Conservation (phyloP, 768 basidiomycete species). For the Mycena belliarum region DNA sequence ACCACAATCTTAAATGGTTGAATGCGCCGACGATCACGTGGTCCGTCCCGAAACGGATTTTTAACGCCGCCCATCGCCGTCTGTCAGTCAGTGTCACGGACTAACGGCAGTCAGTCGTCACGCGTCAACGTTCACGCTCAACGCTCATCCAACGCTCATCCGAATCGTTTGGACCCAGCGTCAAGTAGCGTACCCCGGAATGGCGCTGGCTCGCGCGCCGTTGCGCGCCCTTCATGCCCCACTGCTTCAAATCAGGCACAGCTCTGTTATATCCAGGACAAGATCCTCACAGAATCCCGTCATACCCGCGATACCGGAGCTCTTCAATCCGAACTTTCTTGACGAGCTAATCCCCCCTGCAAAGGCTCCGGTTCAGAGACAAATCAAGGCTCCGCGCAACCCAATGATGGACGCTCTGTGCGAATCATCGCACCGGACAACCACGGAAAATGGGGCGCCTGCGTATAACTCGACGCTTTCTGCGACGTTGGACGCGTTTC, state of each 20-base stretch:
- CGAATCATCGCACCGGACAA: conserved; percentile 40
- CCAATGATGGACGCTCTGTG: conserved; percentile 59
- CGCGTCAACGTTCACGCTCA: too few relatives aligned
- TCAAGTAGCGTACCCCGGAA: too few relatives aligned
- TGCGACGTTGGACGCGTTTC: conserved; percentile 59
- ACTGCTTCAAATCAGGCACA: not conserved
- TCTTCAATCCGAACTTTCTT: conserved; percentile 57
- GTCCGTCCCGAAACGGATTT: too few relatives aligned
- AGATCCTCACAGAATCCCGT: conserved; percentile 38
- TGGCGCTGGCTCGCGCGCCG: not conserved
- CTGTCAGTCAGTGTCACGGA: too few relatives aligned
- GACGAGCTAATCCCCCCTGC: conserved; percentile 51
- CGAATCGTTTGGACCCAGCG: too few relatives aligned
- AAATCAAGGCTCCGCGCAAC: conserved; percentile 27
- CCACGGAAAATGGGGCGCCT: conserved; percentile 52
- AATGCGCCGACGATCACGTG: too few relatives aligned
- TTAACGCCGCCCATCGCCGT: too few relatives aligned
- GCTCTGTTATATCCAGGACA: not conserved
- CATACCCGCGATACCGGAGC: conserved; percentile 59
- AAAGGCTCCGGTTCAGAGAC: not conserved
- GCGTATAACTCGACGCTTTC: conserved; percentile 54
- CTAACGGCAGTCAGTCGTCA: too few relatives aligned
- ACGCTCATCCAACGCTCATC: too few relatives aligned
- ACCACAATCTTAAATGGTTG: too few relatives aligned
- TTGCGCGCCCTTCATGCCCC: not conserved